Base-by-base conservation (phyloP, 768 basidiomycete genomes). In the Cystofilobasidium bisporidii region DNA sequence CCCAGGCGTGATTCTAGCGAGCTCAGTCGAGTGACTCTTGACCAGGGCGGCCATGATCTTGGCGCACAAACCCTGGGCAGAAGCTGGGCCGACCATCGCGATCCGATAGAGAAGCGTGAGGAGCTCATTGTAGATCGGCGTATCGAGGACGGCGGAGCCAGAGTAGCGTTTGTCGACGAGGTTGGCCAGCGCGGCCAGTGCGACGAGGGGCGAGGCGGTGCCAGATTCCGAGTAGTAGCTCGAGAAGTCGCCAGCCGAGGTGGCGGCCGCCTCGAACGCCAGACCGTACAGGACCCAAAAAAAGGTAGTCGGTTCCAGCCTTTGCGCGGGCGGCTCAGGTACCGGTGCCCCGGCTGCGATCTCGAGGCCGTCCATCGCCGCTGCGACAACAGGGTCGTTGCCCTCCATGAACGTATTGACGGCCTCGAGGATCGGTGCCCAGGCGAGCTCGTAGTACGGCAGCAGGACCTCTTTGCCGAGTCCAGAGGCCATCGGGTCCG, bases 281-380 rank as follows among this genome's bases (percentile, higher is more conserved):
- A 98, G 83, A 15, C 94, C 93, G 74, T 94, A 97, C 6, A 96
- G 75, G 15, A 89, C 82, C 78, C 86, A 91, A 79, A 97, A 99
- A 77, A 89, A 85, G 15, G 85, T 81, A 0, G 86, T 82, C 2
- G 91, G 88, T 66, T 90, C 88, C 18, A 81, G 78, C 11, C 78
- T 73, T 6, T 81, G 74, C 4, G 68, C 67, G 0, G 69, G 63
- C 14, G 69, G 48, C 4, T 62, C 41, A 22, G 63, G 36, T 28
- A 65, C 56, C 32, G 45, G n/a, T 24, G 43, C 24, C 28, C 53
- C 63, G 28, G 60, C 53, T 33, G 41, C 58, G 11, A 66, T 70
- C 72, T 86, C 85, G 71, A 81, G 80, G 0, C 89, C 91, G 74
- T 92, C 86, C 82, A 98, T 88, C 0, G 91, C 89, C 1, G 84